Conservation (phyloP, 129 eudicot genomes). For the Tanacetum coccineum region DNA sequence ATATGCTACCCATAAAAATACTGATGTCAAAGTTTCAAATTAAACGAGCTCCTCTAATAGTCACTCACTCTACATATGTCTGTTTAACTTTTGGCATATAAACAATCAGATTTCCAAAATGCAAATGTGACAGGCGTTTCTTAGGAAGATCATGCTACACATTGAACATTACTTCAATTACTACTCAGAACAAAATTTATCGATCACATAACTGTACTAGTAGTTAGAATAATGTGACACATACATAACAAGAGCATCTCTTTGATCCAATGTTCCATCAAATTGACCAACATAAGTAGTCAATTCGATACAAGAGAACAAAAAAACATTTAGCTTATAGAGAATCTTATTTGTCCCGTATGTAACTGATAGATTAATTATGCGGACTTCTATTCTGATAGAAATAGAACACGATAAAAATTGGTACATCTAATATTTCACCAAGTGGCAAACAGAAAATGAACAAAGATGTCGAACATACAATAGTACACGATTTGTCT, state of each 20-base stretch:
- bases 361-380: neutral
- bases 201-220: too few species aligned
- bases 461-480: slow-evolving; percentile 34
- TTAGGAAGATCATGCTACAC: neutral
- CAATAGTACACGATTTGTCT: slow-evolving; percentile 58
- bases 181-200: too few species aligned
- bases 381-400: neutral
- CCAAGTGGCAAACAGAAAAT: neutral
- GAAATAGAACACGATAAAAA: neutral
- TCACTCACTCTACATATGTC: neutral
- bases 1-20: too few species aligned
- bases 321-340: neutral
- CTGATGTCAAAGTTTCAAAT: too few species aligned
- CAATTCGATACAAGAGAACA: neutral
- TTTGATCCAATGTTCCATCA: neutral
- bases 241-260: neutral
- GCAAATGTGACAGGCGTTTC: neutral
- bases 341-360: neutral
- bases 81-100: neutral
- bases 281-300: slow-evolving; percentile 8
- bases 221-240: neutral
- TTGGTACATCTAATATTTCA: neutral
- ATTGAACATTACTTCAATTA: too few species aligned
- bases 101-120: neutral
- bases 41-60: neutral